Evolutionary conservation across 1,284 basidiomycete genomes (phyloP).

Genomic region (Apiotrichum gracile): DNA sequence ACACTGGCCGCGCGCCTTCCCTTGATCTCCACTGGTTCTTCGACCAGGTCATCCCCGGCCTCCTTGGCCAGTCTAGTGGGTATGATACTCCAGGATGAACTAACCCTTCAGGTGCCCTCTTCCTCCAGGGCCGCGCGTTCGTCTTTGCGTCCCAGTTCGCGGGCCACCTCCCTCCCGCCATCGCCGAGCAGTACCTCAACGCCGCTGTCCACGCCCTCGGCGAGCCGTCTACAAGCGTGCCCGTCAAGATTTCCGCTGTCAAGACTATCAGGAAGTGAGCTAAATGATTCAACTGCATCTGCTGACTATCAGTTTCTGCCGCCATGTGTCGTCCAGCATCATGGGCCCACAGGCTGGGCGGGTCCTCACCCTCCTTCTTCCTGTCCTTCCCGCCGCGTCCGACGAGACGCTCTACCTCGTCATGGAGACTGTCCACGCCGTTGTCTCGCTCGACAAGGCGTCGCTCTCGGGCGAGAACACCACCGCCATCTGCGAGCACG

Average conservation of each 20-base stretch:
- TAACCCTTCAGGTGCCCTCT: slow-evolving; percentile 62
- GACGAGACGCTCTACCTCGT: slow-evolving; percentile 88
- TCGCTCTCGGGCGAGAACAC: slow-evolving; percentile 63
- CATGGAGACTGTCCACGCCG: slow-evolving; percentile 73
- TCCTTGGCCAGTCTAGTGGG: slow-evolving; percentile 51
- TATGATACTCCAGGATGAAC: not conserved
- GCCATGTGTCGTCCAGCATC: slow-evolving; percentile 52
- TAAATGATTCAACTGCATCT: not conserved
- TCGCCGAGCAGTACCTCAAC: slow-evolving; percentile 76
- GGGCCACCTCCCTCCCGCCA: slow-evolving; percentile 61
- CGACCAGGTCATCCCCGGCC: slow-evolving; percentile 67
- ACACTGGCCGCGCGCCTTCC: slow-evolving; percentile 55
- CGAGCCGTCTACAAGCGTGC: slow-evolving; percentile 60
- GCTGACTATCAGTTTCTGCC: slow-evolving; percentile 48
- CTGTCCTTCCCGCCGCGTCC: slow-evolving; percentile 70
- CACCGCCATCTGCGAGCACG: slow-evolving; percentile 57
- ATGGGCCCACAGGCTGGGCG: slow-evolving; percentile 60
- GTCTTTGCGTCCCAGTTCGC: slow-evolving; percentile 90
- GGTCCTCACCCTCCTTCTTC: slow-evolving; percentile 75
- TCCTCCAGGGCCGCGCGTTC: slow-evolving; percentile 89
- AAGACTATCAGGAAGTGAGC: slow-evolving; percentile 82
- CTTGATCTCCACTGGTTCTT: slow-evolving; percentile 75
- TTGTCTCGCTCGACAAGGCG: slow-evolving; percentile 67
- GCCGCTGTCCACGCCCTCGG: slow-evolving; percentile 83
- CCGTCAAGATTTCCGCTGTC: slow-evolving; percentile 89